These are phyloP conservation scores for Metschnikowia arizonensis DNA, from an alignment of 805 yeast species.

Conservation along the genomic window DNA sequence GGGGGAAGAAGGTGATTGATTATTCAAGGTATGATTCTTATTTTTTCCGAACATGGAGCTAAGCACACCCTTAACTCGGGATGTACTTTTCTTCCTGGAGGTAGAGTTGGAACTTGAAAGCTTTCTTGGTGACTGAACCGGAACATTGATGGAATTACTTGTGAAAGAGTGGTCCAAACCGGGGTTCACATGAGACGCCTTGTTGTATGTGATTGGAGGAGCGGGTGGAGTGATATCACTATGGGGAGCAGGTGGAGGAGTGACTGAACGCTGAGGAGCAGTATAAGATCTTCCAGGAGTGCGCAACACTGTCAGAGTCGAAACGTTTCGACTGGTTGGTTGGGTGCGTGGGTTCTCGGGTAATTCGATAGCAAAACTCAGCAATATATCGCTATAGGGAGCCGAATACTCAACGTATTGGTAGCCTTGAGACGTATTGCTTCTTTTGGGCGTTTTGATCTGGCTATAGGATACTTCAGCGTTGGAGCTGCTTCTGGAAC, in stretches of 20 bases:
- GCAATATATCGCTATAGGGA: neutral
- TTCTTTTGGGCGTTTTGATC: neutral
- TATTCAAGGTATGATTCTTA: conserved; percentile 3
- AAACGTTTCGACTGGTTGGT: neutral
- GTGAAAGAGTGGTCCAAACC: conserved; percentile 17
- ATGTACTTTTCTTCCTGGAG: conserved; percentile 37
- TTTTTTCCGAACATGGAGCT: conserved; percentile 47
- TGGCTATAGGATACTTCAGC: neutral
- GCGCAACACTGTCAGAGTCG: conserved; percentile 2
- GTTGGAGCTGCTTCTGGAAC: neutral
- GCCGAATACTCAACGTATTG: neutral
- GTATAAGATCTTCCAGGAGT: neutral
- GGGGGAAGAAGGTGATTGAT: conserved; percentile 11
- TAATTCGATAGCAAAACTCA: neutral
- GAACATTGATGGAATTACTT: conserved; percentile 6
- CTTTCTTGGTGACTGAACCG: conserved; percentile 11
- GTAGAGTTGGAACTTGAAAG: conserved; percentile 3
- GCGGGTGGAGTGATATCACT: neutral
- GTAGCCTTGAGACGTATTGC: neutral
- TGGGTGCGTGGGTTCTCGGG: neutral
- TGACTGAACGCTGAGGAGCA: neutral
- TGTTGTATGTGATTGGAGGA: conserved; percentile 5
- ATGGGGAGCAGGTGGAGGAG: too few relatives aligned
- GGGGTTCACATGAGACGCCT: conserved; percentile 21
- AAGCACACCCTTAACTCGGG: conserved; percentile 56